A percentile compares a stretch with the other conserved stretches of the same genome.
phyloP scores from a whole-genome alignment of 192 early-diverging fungal species.

The Entomortierella chlamydospora region DNA sequence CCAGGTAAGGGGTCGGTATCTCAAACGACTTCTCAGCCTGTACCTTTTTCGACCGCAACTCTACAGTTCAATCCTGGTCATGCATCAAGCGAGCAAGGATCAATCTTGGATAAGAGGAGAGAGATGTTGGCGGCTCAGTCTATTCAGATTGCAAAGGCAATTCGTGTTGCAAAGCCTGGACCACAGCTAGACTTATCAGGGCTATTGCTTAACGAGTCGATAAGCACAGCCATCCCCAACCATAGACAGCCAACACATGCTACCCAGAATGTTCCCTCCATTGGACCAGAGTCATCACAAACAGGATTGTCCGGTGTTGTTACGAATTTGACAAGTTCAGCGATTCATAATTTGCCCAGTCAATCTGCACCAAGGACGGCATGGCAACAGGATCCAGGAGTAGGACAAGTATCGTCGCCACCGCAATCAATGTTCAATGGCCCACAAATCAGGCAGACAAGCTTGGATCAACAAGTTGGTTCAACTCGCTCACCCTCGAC shows the following conservation, averaged over 20 bases:
- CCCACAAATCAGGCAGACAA: background rate
- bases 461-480: background rate
- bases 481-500: background rate
- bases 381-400: background rate
- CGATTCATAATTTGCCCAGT: background rate
- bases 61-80: conserved; percentile 29
- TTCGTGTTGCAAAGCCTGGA: conserved; percentile 31
- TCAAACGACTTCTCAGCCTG: background rate
- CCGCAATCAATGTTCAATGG: background rate
- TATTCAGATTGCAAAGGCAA: conserved; percentile 36
- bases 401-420: background rate
- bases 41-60: background rate
- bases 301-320: background rate
- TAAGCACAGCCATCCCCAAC: background rate
- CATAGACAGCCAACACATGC: background rate
- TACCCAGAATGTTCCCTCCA: background rate
- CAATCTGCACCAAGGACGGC: background rate
- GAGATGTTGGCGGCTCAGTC: conserved; percentile 20
- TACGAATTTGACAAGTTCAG: background rate
- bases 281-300: background rate
- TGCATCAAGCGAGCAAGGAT: conserved; percentile 2
- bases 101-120: conserved; percentile 25
- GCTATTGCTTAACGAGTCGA: background rate
- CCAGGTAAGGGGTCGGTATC: background rate
- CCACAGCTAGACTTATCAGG: conserved; percentile 19